Conservation (phyloP, 257 asterid genomes). For the Knoxia roxburghii region DNA sequence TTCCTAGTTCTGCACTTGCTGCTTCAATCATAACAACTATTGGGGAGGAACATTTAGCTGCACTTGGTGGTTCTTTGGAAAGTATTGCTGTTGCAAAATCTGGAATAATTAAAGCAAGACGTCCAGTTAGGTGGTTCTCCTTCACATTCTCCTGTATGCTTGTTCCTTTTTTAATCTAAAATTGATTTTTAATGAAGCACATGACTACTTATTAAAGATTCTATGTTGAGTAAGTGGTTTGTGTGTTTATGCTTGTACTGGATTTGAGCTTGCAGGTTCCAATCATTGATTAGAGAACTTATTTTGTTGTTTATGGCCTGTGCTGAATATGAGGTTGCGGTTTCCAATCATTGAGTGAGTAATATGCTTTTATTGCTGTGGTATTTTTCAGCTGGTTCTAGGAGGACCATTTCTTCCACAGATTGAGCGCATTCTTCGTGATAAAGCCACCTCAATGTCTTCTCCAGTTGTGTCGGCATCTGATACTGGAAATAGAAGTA, state of each 20-base stretch:
- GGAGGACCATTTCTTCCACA: slow-evolving; percentile 94
- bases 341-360: background rate
- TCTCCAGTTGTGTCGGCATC: slow-evolving; percentile 82
- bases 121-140: slow-evolving; percentile 95
- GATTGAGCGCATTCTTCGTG: slow-evolving; percentile 70
- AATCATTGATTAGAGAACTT: background rate
- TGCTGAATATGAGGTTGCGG: background rate
- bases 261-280: background rate
- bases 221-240: background rate
- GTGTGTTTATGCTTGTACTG: background rate
- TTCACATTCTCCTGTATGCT: slow-evolving; percentile 16
- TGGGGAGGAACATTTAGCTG: slow-evolving; percentile 90
- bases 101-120: slow-evolving; percentile 76
- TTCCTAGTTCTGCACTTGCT: slow-evolving; percentile 57
- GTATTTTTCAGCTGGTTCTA: slow-evolving; percentile 55
- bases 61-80: slow-evolving; percentile 94
- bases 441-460: slow-evolving; percentile 55
- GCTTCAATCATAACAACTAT: slow-evolving; percentile 77
- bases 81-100: slow-evolving; percentile 89
- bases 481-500: slow-evolving; percentile 69
- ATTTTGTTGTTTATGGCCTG: background rate
- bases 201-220: background rate
- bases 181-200: background rate
- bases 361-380: background rate
- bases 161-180: background rate